phyloP scores from a whole-genome alignment of 2,329 filamentous ascomycete species.

The Colletotrichum truncatum region DNA sequence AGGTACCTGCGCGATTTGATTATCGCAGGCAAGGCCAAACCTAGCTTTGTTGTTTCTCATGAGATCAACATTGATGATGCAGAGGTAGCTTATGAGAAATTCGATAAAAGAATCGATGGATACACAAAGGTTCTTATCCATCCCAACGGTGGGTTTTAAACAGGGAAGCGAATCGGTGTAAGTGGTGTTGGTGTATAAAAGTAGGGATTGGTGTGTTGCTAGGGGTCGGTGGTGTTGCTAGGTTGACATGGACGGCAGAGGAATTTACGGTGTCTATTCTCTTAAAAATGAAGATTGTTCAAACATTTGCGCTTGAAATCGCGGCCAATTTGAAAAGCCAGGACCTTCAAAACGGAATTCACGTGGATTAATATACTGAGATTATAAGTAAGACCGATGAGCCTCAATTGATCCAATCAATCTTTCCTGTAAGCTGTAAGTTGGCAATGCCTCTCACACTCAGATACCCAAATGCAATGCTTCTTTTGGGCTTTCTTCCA shows the following conservation, averaged over 20 bases:
- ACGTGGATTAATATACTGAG: too few species aligned
- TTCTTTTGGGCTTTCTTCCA: too few species aligned
- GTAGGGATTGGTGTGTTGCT: neutral
- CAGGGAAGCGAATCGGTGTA: neutral
- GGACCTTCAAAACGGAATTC: too few species aligned
- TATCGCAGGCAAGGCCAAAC: conserved; percentile 70
- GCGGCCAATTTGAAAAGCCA: too few species aligned
- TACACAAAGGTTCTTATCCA: conserved; percentile 76
- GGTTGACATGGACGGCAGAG: neutral
- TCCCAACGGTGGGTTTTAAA: conserved; percentile 60
- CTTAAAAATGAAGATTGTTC: too few species aligned
- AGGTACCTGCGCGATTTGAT: conserved; percentile 73
- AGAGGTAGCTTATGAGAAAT: conserved; percentile 69
- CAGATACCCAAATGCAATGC: too few species aligned
- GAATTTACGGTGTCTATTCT: too few species aligned
- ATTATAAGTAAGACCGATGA: too few species aligned
- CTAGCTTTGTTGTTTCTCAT: conserved; percentile 73
- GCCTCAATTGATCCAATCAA: too few species aligned
- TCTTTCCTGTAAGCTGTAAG: too few species aligned
- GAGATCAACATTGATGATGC: conserved; percentile 71
- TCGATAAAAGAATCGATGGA: conserved; percentile 71
- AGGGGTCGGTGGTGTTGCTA: neutral
- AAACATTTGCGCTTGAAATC: too few species aligned
- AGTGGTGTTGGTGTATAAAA: neutral
- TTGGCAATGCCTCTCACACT: too few species aligned